A percentile compares a stretch with the other conserved stretches of the same genome.
phyloP scores from a whole-genome alignment of 306 rosid genomes.

The Prunus armeniaca region DNA sequence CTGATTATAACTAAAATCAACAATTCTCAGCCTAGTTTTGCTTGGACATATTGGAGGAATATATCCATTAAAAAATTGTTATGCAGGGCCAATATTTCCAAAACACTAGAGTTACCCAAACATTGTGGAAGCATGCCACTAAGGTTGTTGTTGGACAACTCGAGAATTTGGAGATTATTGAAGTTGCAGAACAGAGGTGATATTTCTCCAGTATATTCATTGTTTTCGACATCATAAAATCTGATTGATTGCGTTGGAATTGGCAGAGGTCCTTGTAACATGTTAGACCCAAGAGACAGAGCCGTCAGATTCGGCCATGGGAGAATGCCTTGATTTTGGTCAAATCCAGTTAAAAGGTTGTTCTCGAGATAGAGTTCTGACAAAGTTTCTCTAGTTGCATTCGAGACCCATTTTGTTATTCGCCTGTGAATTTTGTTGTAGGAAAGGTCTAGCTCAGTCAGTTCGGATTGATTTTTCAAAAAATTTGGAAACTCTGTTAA shows the following conservation, averaged over 20 bases:
- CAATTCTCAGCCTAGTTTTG: too few species aligned
- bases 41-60: too few species aligned
- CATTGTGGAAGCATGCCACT: too few species aligned
- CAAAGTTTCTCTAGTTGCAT: constrained; percentile 9
- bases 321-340: not conserved
- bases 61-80: too few species aligned
- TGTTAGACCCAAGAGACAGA: not conserved
- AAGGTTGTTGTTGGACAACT: too few species aligned
- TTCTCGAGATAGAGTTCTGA: not conserved
- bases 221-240: not conserved
- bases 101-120: too few species aligned
- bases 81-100: too few species aligned
- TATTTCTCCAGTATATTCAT: not conserved
- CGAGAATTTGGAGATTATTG: not conserved
- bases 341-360: constrained; percentile 17
- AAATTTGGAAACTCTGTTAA: constrained; percentile 20
- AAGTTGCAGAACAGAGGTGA: not conserved
- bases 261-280: constrained; percentile 18
- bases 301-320: not conserved
- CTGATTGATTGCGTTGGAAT: not conserved
- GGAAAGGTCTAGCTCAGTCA: not conserved
- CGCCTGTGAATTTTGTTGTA: constrained; percentile 25
- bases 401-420: constrained; percentile 25
- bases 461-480: not conserved
- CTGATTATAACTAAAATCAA: too few species aligned